Evolutionary conservation across 345 rosid species (phyloP), one percentile per base, ranked within the genome.

Genomic region (Geranium brycei): DNA sequence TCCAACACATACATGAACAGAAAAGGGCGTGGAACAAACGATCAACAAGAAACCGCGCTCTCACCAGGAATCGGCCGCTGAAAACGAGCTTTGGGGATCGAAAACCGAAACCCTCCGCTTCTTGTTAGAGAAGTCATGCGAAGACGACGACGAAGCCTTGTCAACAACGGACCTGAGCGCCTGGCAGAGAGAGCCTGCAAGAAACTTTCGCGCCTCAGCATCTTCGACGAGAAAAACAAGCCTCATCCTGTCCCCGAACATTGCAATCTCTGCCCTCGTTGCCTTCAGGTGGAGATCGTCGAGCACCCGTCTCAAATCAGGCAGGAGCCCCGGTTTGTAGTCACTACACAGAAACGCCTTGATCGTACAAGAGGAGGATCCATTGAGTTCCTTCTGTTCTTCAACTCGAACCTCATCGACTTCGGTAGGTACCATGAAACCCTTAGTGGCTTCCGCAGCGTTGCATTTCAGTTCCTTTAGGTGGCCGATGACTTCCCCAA

Each of bases 401-500:
- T 47, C 53, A 12, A 87, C 87, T 62, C 55, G 77, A 38, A 83
- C 76, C 61, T 85, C 85, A 66, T 85, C 95, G n/a, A 66, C 61
- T 30, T 81, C 95, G 64, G 66, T 51, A 32, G 95, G 95, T 61
- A 85, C 57, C 53, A 81, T 77, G 69, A 62, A 72, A 19, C 84
- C 88, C 69, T 66, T 66, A 59, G 76, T 70, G 30, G 84, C 78
- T 73, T 80, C 83, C 5, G 60, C 66, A 17, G 88, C 85, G 15
- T 11, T 71, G 60, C 62, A 72, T 72, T 85, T 77, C 62, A 87
- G 80, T 60, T 72, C 82, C 68, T 78, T 79, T 67, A 85, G 76
- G 69, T 85, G 81, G 62, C 15, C 62, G 40, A 81, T 72, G 19
- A 87, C 91, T 74, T 85, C 85, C 51, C 80, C 91, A 38, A 87